Conservation (phyloP, 495 filamentous ascomycete genomes). For the Neurospora africana region DNA sequence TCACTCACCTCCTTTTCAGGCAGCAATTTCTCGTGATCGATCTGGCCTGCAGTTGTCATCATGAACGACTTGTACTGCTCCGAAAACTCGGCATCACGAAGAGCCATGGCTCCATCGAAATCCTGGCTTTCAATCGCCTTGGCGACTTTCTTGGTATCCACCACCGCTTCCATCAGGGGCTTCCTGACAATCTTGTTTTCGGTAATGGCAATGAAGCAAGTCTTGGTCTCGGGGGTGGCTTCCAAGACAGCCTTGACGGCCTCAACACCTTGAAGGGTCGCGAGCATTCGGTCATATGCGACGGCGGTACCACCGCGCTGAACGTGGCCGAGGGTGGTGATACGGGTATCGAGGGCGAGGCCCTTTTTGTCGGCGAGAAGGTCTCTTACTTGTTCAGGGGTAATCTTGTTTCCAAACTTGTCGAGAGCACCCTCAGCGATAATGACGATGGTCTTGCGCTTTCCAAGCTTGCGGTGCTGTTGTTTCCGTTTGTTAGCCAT, state of each 20-base stretch:
- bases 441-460: constrained; percentile 96
- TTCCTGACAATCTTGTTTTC: constrained; percentile 96
- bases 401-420: constrained; percentile 72
- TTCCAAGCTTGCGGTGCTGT: constrained; percentile 82
- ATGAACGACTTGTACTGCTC: constrained; percentile 86
- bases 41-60: constrained; percentile 61
- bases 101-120: constrained; percentile 72
- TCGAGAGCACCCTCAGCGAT: constrained; percentile 94
- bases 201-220: constrained; percentile 85
- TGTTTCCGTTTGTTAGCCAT: neutral
- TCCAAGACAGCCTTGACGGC: constrained; percentile 95
- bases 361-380: constrained; percentile 63
- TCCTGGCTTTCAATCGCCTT: constrained; percentile 69
- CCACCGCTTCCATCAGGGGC: constrained; percentile 79
- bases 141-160: constrained; percentile 71
- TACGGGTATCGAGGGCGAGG: constrained; percentile 76
- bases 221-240: constrained; percentile 77
- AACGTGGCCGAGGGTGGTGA: constrained; percentile 92
- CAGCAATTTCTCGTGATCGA: constrained; percentile 39
- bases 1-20: constrained; percentile 59
- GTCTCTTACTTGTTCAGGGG: constrained; percentile 68
- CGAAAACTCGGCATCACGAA: constrained; percentile 86
- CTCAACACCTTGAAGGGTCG: constrained; percentile 90
- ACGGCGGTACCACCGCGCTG: constrained; percentile 87
- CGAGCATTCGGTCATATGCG: constrained; percentile 89